A percentile compares a stretch with the other conserved stretches of the same genome.
phyloP scores from a whole-genome alignment of 2,329 filamentous ascomycete genomes.

The Botrytis cinerea region DNA sequence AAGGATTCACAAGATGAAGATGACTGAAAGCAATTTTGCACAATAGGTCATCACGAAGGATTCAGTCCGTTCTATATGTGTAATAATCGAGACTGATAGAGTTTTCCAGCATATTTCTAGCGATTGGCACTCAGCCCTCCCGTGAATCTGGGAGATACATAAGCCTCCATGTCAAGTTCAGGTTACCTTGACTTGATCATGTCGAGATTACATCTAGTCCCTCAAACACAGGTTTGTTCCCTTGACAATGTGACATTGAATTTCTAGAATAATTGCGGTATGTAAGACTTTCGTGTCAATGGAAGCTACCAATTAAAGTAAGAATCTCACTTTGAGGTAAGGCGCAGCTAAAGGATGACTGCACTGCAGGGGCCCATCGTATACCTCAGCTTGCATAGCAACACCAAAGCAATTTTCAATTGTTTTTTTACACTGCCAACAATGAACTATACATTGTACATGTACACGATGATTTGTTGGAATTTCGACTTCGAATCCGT shows the following conservation, averaged over 20 bases:
- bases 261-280: not conserved
- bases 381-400: slow-evolving; percentile 13
- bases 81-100: slow-evolving; percentile 10
- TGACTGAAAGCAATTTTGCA: slow-evolving; percentile 15
- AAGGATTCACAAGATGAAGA: slow-evolving; percentile 20
- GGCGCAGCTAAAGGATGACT: slow-evolving; percentile 26
- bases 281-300: slow-evolving; percentile 20
- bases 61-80: slow-evolving; percentile 19
- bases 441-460: not conserved
- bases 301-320: slow-evolving; percentile 20
- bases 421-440: not conserved
- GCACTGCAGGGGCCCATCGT: slow-evolving; percentile 22
- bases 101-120: slow-evolving; percentile 6
- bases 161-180: slow-evolving; percentile 12
- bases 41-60: slow-evolving; percentile 14
- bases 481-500: slow-evolving; percentile 19
- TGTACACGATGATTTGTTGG: slow-evolving; percentile 9
- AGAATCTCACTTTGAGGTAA: slow-evolving; percentile 13
- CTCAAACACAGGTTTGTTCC: slow-evolving; percentile 19
- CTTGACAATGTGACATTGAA: slow-evolving; percentile 11
- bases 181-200: slow-evolving; percentile 20
- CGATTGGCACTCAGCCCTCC: slow-evolving; percentile 22
- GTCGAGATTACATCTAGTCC: slow-evolving; percentile 10
- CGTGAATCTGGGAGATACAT: slow-evolving; percentile 8
- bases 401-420: not conserved